Evolutionary conservation across 1,284 basidiomycete genomes (phyloP).

Genomic region (Cryptococcus jaspeensis): DNA sequence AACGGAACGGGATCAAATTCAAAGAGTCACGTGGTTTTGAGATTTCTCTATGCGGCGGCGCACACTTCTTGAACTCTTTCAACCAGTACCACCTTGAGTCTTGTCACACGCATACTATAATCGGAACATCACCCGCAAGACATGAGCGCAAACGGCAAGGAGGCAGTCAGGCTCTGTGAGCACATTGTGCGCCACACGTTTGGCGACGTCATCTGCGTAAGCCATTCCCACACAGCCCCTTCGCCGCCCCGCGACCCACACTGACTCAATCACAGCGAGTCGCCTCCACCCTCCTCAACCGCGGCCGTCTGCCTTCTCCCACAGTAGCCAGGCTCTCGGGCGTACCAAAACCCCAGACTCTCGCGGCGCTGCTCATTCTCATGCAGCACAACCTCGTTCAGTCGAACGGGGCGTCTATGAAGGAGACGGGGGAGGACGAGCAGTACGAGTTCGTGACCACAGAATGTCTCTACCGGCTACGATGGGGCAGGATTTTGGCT

Average conservation of each 20-base stretch:
- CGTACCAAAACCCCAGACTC: conserved; percentile 61
- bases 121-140: not conserved
- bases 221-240: conserved; percentile 11
- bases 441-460: conserved; percentile 65
- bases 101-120: not conserved
- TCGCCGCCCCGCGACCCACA: not conserved
- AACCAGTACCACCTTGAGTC: not conserved
- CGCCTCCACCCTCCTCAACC: conserved; percentile 74
- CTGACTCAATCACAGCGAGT: conserved; percentile 60
- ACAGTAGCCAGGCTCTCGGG: conserved; percentile 62
- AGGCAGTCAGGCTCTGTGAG: conserved; percentile 51
- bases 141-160: conserved; percentile 45
- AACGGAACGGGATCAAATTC: conserved; percentile 9
- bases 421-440: conserved; percentile 63
- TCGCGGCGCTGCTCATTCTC: conserved; percentile 72
- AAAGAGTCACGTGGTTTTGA: not conserved
- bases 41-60: not conserved
- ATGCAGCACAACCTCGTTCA: conserved; percentile 90
- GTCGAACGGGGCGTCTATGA: conserved; percentile 62
- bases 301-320: conserved; percentile 74
- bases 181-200: conserved; percentile 49
- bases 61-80: not conserved
- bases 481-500: conserved; percentile 77
- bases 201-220: conserved; percentile 47
- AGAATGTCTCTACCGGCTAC: conserved; percentile 72